These are phyloP conservation scores for Populus hybrid DNA, from an alignment of 441 rosid genomes.

Conservation along the genomic window DNA sequence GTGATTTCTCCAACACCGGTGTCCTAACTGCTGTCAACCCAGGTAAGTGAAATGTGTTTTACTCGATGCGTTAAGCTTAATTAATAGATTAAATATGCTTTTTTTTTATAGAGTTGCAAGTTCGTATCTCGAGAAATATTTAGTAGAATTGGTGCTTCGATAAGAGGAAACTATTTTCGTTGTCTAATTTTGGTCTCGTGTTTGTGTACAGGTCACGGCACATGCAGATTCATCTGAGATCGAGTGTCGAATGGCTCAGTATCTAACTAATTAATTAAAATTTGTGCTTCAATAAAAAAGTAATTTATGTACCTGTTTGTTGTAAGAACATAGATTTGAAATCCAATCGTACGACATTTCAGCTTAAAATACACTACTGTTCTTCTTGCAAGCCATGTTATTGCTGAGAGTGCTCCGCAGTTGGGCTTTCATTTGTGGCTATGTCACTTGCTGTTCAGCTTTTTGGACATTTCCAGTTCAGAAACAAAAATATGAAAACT, in stretches of 20 bases:
- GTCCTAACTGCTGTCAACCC: slow-evolving; percentile 41
- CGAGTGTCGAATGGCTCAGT: background rate
- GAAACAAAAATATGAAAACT: background rate
- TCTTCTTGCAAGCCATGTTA: background rate
- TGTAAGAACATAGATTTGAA: background rate
- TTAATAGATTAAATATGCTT: background rate
- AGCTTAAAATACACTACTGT: background rate
- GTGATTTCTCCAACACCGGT: slow-evolving; percentile 50
- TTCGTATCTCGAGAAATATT: too few species aligned
- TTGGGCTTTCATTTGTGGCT: background rate
- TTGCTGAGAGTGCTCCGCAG: background rate
- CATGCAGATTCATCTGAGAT: background rate
- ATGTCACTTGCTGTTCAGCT: background rate
- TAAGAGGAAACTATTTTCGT: background rate
- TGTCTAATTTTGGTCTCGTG: background rate
- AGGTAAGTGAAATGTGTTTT: slow-evolving; percentile 25
- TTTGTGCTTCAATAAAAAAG: background rate
- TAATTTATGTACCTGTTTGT: background rate
- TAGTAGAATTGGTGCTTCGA: background rate
- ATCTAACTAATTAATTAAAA: background rate
- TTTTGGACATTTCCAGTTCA: background rate
- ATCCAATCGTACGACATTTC: background rate
- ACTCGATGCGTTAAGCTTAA: background rate
- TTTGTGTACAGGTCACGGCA: slow-evolving; percentile 7
- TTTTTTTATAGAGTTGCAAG: background rate